Evolutionary conservation across 305 asterid genomes (phyloP).

Genomic region (Fraxinus floribunda): DNA sequence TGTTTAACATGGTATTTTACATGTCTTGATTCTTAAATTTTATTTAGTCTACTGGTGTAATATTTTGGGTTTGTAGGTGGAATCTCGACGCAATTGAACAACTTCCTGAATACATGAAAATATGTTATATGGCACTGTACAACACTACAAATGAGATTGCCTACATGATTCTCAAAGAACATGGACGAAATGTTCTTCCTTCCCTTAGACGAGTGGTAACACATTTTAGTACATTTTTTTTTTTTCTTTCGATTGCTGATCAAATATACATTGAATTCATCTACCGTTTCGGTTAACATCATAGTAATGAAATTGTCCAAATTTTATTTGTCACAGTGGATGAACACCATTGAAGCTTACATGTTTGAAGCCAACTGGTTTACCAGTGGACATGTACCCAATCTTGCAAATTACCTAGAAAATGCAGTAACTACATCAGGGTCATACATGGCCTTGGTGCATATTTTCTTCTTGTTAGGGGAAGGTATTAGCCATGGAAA

Average conservation of each 20-base stretch:
- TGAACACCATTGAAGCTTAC: constrained; percentile 36
- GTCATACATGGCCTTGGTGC: constrained; percentile 38
- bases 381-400: constrained; percentile 29
- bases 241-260: background rate
- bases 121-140: constrained; percentile 43
- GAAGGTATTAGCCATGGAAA: constrained; percentile 27
- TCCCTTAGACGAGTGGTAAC: constrained; percentile 28
- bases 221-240: background rate
- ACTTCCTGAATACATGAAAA: constrained; percentile 42
- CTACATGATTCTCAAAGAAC: constrained; percentile 35
- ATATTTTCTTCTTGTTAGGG: constrained; percentile 35
- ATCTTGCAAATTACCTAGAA: constrained; percentile 33
- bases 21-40: background rate
- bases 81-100: constrained; percentile 36
- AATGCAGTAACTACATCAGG: constrained; percentile 38
- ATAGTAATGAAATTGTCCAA: background rate
- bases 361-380: constrained; percentile 44
- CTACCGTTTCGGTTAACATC: background rate
- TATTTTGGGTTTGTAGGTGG: constrained; percentile 29
- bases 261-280: background rate
- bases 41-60: background rate
- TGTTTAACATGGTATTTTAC: no score
- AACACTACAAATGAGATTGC: constrained; percentile 39
- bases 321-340: constrained; percentile 29
- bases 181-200: constrained; percentile 36